Percentiles rank a stretch among this genome's conserved stretches.
These are phyloP conservation scores for Paraconiothyrium brasiliense DNA, from an alignment of 2,329 filamentous ascomycete species.

Conservation along the genomic window DNA sequence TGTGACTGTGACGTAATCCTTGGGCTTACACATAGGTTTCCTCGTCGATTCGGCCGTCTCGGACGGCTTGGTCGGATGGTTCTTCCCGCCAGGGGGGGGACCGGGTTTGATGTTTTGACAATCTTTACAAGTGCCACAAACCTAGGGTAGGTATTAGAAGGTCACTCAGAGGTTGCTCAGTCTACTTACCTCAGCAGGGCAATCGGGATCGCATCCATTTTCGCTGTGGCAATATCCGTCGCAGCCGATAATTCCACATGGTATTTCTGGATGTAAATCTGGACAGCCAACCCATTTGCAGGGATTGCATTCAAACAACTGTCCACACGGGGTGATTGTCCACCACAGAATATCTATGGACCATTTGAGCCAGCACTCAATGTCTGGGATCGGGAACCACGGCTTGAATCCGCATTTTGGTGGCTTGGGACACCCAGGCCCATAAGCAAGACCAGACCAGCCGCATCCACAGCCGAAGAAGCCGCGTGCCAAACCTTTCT, in stretches of 20 bases:
- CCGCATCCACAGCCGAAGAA: slow-evolving; percentile 5
- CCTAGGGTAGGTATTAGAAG: neutral
- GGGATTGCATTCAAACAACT: neutral
- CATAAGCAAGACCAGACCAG: neutral
- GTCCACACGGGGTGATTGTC: neutral
- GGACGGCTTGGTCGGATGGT: neutral
- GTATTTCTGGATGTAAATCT: neutral
- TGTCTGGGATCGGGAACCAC: neutral
- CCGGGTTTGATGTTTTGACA: neutral
- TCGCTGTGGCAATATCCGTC: neutral
- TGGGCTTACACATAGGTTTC: neutral
- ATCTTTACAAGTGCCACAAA: neutral
- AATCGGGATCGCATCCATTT: neutral
- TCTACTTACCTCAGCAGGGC: neutral
- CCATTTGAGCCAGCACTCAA: neutral
- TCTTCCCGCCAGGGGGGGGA: neutral
- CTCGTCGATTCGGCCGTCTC: neutral
- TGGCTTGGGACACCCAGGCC: neutral
- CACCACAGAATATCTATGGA: neutral
- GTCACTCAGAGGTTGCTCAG: neutral
- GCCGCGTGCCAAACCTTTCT: neutral
- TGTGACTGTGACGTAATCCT: slow-evolving; percentile 1
- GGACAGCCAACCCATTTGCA: slow-evolving; percentile 8
- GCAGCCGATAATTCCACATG: neutral
- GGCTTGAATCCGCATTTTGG: neutral